Base-by-base conservation (phyloP, 1,139 yeast species). In the Suhomyces guaymorum region DNA sequence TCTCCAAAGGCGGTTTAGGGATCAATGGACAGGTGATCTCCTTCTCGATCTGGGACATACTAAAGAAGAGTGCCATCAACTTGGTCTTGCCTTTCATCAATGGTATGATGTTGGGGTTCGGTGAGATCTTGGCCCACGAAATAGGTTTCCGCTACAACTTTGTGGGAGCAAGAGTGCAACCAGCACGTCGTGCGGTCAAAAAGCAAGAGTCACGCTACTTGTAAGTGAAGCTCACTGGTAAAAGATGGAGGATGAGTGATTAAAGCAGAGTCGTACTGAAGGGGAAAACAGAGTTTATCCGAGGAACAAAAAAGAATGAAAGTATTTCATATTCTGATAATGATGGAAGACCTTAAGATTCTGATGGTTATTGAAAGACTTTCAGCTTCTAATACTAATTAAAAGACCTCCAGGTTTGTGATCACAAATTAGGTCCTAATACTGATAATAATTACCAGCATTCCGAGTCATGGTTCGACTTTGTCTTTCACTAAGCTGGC, bases 31-130 rank as follows among this genome's bases (percentile, higher is more conserved):
- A 20, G 25, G 14, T 23, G 18, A 29, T 31, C 15, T 19, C 29
- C 13, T 31, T 38, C 17, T 31, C 39, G 8, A 14, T 51, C 4
- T 66, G 69, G 66, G 58, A 57, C 4, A 57, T 76, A 23, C 32
- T 76, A 26, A 61, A 67, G 36, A 70, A 73, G 24, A 69, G 82
- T 14, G 78, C 89, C 3, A 80, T 92, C 45, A 90, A 92, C 51
- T 62, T 90, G 48, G 59, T 89, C 4, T 65, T 92, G 32, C 98
- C 98, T 2, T 89, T 92, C 52, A 69, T 92, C 44, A 92, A 92
- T 55, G 98, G 98, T 8, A 70, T 92, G 66, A 90, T 90, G 96
- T 74, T 92, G 42, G 98, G 98, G 0, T 88, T 90, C 59, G 98
- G 98, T 1, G 98, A 92, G 63, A 82, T 92, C 15, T 69, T 87